Percentiles rank a stretch among this genome's conserved stretches.
phyloP scores from a whole-genome alignment of 805 yeast species.

The Yamadazyma paraphyllophila region DNA sequence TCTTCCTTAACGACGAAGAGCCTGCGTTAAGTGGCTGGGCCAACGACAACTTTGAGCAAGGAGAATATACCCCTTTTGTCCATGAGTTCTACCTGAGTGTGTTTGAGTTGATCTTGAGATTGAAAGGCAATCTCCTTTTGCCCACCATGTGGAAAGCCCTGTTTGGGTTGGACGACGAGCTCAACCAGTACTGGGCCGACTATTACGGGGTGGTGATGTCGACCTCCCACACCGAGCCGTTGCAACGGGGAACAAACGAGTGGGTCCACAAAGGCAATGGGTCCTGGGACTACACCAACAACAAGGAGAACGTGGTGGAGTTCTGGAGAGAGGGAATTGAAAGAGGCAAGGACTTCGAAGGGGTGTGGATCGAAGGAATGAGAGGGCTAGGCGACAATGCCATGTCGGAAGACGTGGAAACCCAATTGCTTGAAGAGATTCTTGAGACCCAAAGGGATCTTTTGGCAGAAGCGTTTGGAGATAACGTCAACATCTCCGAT shows the following conservation, averaged over 20 bases:
- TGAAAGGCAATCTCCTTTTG: conserved; percentile 18
- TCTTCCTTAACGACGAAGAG: conserved; percentile 19
- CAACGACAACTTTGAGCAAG: conserved; percentile 12
- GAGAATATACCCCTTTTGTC: conserved; percentile 14
- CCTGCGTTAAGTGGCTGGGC: conserved; percentile 19
- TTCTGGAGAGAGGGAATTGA: conserved; percentile 18
- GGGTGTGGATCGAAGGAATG: conserved; percentile 19
- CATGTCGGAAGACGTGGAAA: conserved; percentile 17
- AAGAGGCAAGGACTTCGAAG: conserved; percentile 16
- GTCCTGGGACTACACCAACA: conserved; percentile 17
- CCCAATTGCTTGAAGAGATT: conserved; percentile 15
- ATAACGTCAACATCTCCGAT: conserved; percentile 11
- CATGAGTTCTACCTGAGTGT: conserved; percentile 16
- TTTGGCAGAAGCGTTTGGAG: conserved; percentile 13
- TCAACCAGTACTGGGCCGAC: conserved; percentile 18
- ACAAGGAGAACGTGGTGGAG: conserved; percentile 16
- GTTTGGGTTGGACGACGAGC: conserved; percentile 18
- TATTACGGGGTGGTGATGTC: conserved; percentile 20
- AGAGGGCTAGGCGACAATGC: conserved; percentile 19
- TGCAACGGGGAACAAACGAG: conserved; percentile 18
- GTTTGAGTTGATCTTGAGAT: conserved; percentile 15
- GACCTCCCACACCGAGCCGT: conserved; percentile 20
- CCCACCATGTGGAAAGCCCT: conserved; percentile 20
- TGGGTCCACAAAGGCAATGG: conserved; percentile 17
- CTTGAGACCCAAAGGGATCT: conserved; percentile 16